A percentile compares a stretch with the other conserved stretches of the same genome.
phyloP scores from a whole-genome alignment of 306 rosid species.

The Hippophae rhamnoides region DNA sequence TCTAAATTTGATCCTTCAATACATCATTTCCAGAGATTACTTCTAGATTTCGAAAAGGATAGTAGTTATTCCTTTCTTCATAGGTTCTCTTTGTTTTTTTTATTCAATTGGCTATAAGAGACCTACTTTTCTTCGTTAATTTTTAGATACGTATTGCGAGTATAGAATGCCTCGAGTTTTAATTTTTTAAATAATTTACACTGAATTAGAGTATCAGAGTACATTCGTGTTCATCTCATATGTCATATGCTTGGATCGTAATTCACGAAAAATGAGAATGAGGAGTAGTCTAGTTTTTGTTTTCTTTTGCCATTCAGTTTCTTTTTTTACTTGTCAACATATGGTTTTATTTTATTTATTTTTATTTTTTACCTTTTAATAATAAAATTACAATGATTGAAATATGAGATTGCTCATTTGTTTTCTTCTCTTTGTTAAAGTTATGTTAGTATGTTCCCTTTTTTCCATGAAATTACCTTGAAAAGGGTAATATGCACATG shows the following conservation, averaged over 20 bases:
- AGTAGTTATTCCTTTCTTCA: constrained; percentile 22
- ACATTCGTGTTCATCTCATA: too few relatives aligned
- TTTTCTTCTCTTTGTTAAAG: constrained; percentile 29
- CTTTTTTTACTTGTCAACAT: constrained; percentile 23
- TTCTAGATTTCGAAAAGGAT: constrained; percentile 27
- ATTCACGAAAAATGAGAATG: too few relatives aligned
- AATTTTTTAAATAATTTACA: too few relatives aligned
- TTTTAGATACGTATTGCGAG: too few relatives aligned
- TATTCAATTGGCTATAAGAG: constrained; percentile 6
- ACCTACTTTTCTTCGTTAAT: too few relatives aligned
- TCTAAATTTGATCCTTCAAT: constrained; percentile 30
- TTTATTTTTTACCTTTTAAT: constrained; percentile 12
- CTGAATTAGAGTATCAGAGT: too few relatives aligned
- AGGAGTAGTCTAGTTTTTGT: constrained; percentile 14
- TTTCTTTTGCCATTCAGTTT: constrained; percentile 18
- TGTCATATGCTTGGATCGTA: too few relatives aligned
- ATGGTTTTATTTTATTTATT: constrained; percentile 22
- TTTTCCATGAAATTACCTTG: constrained; percentile 31
- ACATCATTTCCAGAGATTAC: constrained; percentile 15
- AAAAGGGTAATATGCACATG: constrained; percentile 43
- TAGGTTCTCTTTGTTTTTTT: constrained; percentile 18
- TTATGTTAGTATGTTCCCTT: constrained; percentile 21
- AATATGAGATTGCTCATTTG: constrained; percentile 19
- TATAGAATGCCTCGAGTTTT: too few relatives aligned
- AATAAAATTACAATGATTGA: constrained; percentile 29